A percentile compares a stretch with the other conserved stretches of the same genome.
Conservation (phyloP, 306 rosid species). For the Rosa persica region DNA sequence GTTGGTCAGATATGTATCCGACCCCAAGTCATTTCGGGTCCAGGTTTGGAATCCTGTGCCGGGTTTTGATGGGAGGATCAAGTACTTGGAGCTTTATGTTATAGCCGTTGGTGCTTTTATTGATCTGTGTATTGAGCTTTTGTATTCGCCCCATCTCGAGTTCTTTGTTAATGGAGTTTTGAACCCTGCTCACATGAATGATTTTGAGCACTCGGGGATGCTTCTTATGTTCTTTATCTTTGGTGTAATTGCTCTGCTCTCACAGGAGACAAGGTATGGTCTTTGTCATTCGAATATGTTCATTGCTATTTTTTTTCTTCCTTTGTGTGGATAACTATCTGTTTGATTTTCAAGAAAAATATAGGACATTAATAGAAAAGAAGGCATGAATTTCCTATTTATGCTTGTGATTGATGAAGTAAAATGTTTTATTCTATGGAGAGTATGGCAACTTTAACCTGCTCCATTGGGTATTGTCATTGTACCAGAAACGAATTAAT, state of each 20-base stretch:
- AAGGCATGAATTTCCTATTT: neutral
- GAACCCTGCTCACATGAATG: constrained; percentile 89
- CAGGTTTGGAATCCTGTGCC: constrained; percentile 78
- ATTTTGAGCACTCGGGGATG: constrained; percentile 96
- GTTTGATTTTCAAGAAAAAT: neutral
- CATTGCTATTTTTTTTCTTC: neutral
- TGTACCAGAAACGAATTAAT: neutral
- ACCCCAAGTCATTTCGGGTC: constrained; percentile 56
- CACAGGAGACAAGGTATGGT: constrained; percentile 73
- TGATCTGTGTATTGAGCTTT: constrained; percentile 87
- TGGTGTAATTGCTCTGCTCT: constrained; percentile 57
- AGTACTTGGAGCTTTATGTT: constrained; percentile 81
- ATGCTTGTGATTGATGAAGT: neutral
- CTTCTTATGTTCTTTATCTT: constrained; percentile 96
- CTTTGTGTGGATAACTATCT: neutral
- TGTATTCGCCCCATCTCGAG: constrained; percentile 88
- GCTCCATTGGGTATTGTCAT: neutral
- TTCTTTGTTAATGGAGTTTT: constrained; percentile 66
- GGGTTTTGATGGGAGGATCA: constrained; percentile 78
- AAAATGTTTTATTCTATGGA: neutral
- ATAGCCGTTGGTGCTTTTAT: constrained; percentile 70
- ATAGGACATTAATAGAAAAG: neutral
- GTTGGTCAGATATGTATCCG: constrained; percentile 52
- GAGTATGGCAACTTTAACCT: neutral
- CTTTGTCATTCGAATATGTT: neutral